Percentiles rank a stretch among this genome's conserved stretches.
Conservation (phyloP, 106 monocot genomes). For the Agapanthus africanus region DNA sequence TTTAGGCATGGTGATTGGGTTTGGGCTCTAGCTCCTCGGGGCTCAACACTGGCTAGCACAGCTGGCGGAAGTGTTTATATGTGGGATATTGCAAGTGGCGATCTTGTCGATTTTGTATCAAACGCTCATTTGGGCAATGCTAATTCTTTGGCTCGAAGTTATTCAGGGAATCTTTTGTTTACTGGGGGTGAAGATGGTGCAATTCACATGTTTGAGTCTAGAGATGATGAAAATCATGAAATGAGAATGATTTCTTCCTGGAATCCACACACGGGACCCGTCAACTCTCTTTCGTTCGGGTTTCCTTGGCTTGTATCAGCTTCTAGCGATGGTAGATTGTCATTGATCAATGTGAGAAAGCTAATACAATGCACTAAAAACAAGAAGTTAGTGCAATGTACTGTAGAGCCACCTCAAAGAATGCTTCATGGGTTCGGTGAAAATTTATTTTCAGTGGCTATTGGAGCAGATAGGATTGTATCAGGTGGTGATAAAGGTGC, state of each 20-base stretch:
- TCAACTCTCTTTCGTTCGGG: conserved; percentile 72
- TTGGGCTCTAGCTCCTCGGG: conserved; percentile 56
- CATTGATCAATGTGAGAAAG: conserved; percentile 74
- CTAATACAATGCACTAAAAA: conserved; percentile 23
- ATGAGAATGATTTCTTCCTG: conserved; percentile 38
- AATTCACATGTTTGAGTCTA: conserved; percentile 57
- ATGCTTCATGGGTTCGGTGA: conserved; percentile 71
- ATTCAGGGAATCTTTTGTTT: conserved; percentile 60
- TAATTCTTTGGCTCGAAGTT: conserved; percentile 45
- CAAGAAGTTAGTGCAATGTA: conserved; percentile 6
- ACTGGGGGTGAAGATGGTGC: conserved; percentile 74
- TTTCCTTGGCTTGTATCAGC: conserved; percentile 86
- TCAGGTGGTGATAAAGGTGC: conserved; percentile 71
- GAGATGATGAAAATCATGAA: conserved; percentile 5
- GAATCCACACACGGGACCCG: conserved; percentile 50
- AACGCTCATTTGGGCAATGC: conserved; percentile 48
- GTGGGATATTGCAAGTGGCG: conserved; percentile 51
- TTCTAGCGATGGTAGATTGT: conserved; percentile 66
- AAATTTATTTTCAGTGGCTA: conserved; percentile 47
- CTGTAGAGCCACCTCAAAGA: conserved; percentile 68
- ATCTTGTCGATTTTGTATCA: conserved; percentile 18
- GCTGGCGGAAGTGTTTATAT: conserved; percentile 59
- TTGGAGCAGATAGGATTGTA: conserved; percentile 67
- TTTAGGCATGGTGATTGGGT: conserved; percentile 75
- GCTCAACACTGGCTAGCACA: conserved; percentile 54